Evolutionary conservation across 1,139 yeast species (phyloP).

Genomic region (Saccharomyces hybrid): DNA sequence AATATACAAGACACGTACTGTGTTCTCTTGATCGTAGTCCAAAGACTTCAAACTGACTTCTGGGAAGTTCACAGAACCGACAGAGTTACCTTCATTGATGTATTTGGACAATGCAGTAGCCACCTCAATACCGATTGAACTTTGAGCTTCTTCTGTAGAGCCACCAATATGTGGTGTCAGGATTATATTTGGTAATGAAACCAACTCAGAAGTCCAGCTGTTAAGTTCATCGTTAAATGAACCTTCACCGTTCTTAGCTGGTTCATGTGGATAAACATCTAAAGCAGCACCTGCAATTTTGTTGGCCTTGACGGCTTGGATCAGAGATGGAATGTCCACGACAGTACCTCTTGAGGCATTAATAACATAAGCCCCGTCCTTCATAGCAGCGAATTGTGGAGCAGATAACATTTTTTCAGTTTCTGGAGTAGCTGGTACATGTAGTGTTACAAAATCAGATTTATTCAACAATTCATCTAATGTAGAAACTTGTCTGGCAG

Average conservation of each 20-base stretch:
- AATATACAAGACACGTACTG: constrained; percentile 89
- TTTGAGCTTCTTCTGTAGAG: constrained; percentile 97
- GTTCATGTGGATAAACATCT: constrained; percentile 96
- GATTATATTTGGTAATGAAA: constrained; percentile 77
- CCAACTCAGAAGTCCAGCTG: constrained; percentile 76
- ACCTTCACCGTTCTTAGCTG: constrained; percentile 90
- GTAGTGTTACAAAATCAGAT: constrained; percentile 86
- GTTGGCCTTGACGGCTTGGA: constrained; percentile 86
- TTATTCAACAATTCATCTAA: constrained; percentile 71
- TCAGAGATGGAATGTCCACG: constrained; percentile 88
- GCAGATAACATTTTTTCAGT: constrained; percentile 84
- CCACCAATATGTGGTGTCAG: constrained; percentile 98
- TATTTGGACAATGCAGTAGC: constrained; percentile 78
- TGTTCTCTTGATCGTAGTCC: constrained; percentile 78
- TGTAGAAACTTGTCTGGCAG: constrained; percentile 85
- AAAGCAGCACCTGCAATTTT: constrained; percentile 96
- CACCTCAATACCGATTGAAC: constrained; percentile 95
- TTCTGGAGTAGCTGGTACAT: constrained; percentile 91
- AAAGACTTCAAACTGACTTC: constrained; percentile 89
- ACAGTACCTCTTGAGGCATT: constrained; percentile 98
- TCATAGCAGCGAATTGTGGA: constrained; percentile 93
- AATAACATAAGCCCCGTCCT: constrained; percentile 87
- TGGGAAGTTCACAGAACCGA: constrained; percentile 98
- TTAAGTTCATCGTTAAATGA: constrained; percentile 66
- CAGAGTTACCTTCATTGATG: constrained; percentile 93